Percentiles rank a stretch among this genome's conserved stretches.
phyloP scores from a whole-genome alignment of 108 stramenopile genomes.

The Nitzschia sp. region DNA sequence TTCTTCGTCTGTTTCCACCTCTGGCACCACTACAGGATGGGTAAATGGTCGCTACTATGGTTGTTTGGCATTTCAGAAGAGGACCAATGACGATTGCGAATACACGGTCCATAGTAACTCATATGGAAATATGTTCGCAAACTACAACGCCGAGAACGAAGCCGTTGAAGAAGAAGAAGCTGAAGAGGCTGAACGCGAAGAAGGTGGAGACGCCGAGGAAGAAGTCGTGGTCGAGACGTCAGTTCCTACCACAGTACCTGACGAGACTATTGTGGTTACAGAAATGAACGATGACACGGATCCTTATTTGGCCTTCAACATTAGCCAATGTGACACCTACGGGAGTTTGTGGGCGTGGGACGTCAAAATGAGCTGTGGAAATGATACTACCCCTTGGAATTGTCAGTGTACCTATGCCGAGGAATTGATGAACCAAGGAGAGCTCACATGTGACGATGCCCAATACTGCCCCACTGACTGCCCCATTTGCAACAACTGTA shows the following conservation, averaged over 20 bases:
- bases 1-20: too few species aligned
- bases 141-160: background rate
- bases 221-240: background rate
- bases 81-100: too few species aligned
- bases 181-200: background rate
- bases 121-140: background rate
- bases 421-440: conserved; percentile 44
- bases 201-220: background rate
- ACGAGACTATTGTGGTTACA: background rate
- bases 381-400: conserved; percentile 13
- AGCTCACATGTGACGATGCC: conserved; percentile 44
- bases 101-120: background rate
- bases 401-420: conserved; percentile 59
- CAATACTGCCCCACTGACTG: conserved; percentile 46
- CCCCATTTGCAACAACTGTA: conserved; percentile 51
- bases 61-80: background rate
- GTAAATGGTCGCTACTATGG: conserved; percentile 10
- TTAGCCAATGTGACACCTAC: conserved; percentile 54
- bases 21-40: conserved; percentile 8
- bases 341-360: conserved; percentile 67
- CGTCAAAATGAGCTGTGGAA: conserved; percentile 48
- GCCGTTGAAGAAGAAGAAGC: background rate
- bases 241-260: background rate
- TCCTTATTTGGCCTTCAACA: conserved; percentile 44
- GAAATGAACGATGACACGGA: conserved; percentile 7